phyloP scores from a whole-genome alignment of 371 early-diverging fungal genomes.

The Chytridium lagenaria region DNA sequence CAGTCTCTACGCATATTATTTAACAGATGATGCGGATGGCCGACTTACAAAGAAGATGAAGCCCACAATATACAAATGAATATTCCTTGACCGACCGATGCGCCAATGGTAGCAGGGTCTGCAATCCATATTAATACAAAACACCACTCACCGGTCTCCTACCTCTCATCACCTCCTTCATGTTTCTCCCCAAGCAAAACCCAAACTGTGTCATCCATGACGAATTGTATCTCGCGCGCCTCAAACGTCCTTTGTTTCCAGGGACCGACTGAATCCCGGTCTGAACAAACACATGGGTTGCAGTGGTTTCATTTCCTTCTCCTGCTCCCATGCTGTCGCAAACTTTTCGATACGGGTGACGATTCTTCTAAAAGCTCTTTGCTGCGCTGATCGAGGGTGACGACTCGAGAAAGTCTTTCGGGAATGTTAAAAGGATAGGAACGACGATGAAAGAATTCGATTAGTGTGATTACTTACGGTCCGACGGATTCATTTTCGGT shows the following conservation, averaged over 20 bases:
- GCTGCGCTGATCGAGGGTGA: constrained; percentile 49
- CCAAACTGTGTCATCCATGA: constrained; percentile 1
- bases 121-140: too few relatives aligned
- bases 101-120: constrained; percentile 43
- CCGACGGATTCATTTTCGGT: constrained; percentile 73
- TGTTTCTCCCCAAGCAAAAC: constrained; percentile 49
- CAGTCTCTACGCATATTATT: constrained; percentile 26
- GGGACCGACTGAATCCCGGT: too few relatives aligned
- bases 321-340: constrained; percentile 9
- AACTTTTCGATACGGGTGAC: constrained; percentile 45
- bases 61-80: constrained; percentile 43
- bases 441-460: neutral
- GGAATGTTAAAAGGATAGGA: neutral
- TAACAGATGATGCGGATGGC: too few relatives aligned
- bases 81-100: constrained; percentile 47
- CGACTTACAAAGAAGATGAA: constrained; percentile 46
- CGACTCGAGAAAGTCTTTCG: constrained; percentile 48
- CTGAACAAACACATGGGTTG: too few relatives aligned
- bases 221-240: neutral
- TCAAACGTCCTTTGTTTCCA: constrained; percentile 4
- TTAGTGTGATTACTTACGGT: constrained; percentile 35
- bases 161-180: constrained; percentile 47
- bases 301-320: neutral
- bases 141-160: too few relatives aligned
- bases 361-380: constrained; percentile 37